Evolutionary conservation across 139 green algal species (phyloP).

Genomic region (Asterochloris sp.): DNA sequence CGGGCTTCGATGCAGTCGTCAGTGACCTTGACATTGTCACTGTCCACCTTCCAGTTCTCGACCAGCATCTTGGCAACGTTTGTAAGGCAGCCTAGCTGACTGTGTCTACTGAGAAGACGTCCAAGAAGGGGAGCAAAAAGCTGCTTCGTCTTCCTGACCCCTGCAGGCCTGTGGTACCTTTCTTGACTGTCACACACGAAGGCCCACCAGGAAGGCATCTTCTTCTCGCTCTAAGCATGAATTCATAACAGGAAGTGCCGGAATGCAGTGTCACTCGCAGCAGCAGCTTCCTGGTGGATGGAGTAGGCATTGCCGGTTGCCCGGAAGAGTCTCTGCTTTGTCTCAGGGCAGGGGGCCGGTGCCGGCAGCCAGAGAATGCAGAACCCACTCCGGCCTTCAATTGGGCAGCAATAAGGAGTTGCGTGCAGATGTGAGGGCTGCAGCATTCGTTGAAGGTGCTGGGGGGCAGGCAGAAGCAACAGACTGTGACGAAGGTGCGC

Average conservation of each 20-base stretch:
- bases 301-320: too few relatives aligned
- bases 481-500: neutral
- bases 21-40: conserved; percentile 76
- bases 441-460: too few relatives aligned
- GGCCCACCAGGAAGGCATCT: neutral
- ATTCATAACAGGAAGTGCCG: neutral
- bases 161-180: neutral
- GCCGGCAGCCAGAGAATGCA: too few relatives aligned
- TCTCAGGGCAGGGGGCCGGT: too few relatives aligned
- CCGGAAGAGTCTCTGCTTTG: too few relatives aligned
- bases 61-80: conserved; percentile 57
- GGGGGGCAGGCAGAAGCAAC: neutral
- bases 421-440: too few relatives aligned
- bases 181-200: neutral
- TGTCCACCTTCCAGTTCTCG: conserved; percentile 82
- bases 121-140: neutral
- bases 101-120: neutral
- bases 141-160: neutral
- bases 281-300: too few relatives aligned
- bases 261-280: too few relatives aligned
- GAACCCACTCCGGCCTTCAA: too few relatives aligned
- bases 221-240: neutral
- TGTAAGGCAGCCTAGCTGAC: neutral
- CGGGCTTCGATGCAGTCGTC: conserved; percentile 73
- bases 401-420: too few relatives aligned